Base-by-base conservation (phyloP, 75 land plant genomes). In the Larix kaempferi region DNA sequence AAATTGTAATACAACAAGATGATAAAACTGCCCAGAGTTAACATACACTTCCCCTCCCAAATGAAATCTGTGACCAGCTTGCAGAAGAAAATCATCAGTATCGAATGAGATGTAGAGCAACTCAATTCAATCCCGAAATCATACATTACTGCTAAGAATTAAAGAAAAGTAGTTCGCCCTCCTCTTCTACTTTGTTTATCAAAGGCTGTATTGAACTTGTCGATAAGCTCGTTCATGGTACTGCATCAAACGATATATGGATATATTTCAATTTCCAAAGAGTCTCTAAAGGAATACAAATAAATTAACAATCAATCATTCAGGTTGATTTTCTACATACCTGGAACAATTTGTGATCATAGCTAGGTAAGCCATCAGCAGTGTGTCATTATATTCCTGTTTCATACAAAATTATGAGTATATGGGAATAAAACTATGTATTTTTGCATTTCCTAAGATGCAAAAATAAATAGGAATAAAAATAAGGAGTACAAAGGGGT, bases 311-410 rank as follows among this genome's bases (percentile, higher is more conserved):
- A 39, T 15, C 69, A 69, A 19, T 35, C 39, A 23, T 39, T 37
- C n/a, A 49, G n/a, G 23, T 29, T 65, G 69, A n/a, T 19, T 15
- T 69, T 21, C 57, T 12, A 52, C 74, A 73, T 89, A 95, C 98
- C 96, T 95, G 71, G 99, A 90, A 74, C 96, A 93, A 69, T 93
- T 98, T 59, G 99, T 98, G 62, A 95, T 85, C 91, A 92, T 98
- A 37, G 99, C 99, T 73, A 95, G 89, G 74, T 98, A 95, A 49
- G 96, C 85, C 82, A 98, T 91, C 74, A 98, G 82, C 55, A 98
- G 85, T 0, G 96, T 98, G 37, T 98, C 99, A 89, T 98, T 98
- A 79, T 91, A 95, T 82, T 97, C 99, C 98, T 95, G 83, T 69
- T 67, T 69, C 72, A 69, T 14, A 35, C 23, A 67, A 17, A 19